Base-by-base conservation (phyloP, 1,284 basidiomycete genomes). In the Ganoderma resinaceum region DNA sequence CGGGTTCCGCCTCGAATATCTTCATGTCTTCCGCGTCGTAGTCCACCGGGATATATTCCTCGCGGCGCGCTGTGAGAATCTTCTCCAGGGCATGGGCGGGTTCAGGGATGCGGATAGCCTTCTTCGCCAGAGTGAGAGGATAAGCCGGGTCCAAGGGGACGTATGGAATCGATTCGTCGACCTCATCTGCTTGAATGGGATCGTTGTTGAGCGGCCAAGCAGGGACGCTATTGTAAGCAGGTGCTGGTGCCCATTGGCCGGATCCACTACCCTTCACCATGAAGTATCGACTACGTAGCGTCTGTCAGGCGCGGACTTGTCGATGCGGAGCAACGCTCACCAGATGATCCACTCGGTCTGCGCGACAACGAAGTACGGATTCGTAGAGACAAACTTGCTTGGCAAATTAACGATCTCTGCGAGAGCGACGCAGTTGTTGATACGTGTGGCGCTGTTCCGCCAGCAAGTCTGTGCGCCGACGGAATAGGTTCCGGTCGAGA, bases 271-370 rank as follows among this genome's bases (percentile, higher is more conserved):
- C 63, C 38, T 82, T 83, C n/a, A 91, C 86, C 26, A 91, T 80
- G 3, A 90, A 80, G 75, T 90, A 90, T n/a, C 88, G 89, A 71
- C 88, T 90, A 66, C 6, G 31, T 2, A 31, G 26, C 14, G 29
- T 55, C 29, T 4, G 46, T 7, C 16, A 16, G 37, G 62, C 20
- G 9, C 11, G 11, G 52, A 31, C 16, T 31, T 20, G 16, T 31
- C 52, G 20, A 18, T 33, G 52, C n/a, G 58, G 12, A 7, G 23
- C 16, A 1, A 20, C 18, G 76, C 86, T 53, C 72, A 89, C 89
- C 89, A 90, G 73, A 90, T 82, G 66, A 90, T 88, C 88, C 89
- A 90, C 43, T 87, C 82, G 0, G 88, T 89, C 66, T 89, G 79
- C 31, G 83, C 77, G 40, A 91, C 83, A 1, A 91, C 89, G 66